Evolutionary conservation across 2,329 filamentous ascomycete species (phyloP).

Genomic region (Sarocladiaceae sp.): DNA sequence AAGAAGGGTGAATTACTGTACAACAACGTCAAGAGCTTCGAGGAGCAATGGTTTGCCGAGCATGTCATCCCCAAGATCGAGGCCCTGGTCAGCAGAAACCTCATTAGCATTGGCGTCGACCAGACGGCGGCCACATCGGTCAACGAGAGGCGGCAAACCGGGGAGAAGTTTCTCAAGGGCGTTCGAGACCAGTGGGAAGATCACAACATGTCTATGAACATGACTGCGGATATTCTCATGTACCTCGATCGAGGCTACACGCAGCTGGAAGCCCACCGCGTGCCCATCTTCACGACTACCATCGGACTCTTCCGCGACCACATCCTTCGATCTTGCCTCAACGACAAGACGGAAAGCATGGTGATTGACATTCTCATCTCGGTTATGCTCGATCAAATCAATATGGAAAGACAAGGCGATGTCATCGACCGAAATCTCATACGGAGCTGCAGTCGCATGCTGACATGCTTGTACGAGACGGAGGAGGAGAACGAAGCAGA

Average conservation of each 20-base stretch:
- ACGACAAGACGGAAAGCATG: conserved; percentile 35
- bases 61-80: conserved; percentile 68
- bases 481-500: conserved; percentile 69
- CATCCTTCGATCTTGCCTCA: conserved; percentile 60
- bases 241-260: conserved; percentile 89
- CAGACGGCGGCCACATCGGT: conserved; percentile 53
- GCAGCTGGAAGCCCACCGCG: conserved; percentile 55
- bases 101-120: conserved; percentile 56
- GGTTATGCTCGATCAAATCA: conserved; percentile 83
- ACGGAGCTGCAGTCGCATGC: conserved; percentile 79
- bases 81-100: conserved; percentile 61
- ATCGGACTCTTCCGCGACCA: conserved; percentile 87
- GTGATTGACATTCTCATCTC: conserved; percentile 71
- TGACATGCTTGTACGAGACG: conserved; percentile 80
- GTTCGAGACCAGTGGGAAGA: conserved; percentile 78
- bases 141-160: conserved; percentile 71
- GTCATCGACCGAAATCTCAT: conserved; percentile 78
- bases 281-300: conserved; percentile 75
- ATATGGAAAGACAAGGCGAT: conserved; percentile 87
- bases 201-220: conserved; percentile 89
- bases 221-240: conserved; percentile 95
- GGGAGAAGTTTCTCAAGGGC: conserved; percentile 74
- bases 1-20: conserved; percentile 82
- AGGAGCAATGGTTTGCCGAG: conserved; percentile 71
- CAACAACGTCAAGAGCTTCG: conserved; percentile 70